A percentile compares a stretch with the other conserved stretches of the same genome.
Conservation (phyloP, 768 basidiomycete genomes). For the Podaxis carcinomalis region DNA sequence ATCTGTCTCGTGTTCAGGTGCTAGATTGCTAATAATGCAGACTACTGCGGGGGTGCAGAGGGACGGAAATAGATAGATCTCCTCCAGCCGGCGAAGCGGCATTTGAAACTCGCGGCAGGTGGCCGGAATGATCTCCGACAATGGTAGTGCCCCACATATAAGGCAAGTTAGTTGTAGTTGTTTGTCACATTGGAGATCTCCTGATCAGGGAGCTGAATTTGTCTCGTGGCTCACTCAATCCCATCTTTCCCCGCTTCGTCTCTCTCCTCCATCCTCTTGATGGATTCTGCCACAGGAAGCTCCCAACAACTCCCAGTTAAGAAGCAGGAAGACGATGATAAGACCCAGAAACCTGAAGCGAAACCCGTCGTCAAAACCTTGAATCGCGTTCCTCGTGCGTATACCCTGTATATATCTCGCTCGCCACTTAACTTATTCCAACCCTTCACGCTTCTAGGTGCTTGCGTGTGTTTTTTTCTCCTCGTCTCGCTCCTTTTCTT, state of each 20-base stretch:
- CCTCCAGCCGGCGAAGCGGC: neutral
- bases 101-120: neutral
- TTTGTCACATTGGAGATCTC: slow-evolving; percentile 16
- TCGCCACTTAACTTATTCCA: slow-evolving; percentile 15
- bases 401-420: slow-evolving; percentile 16
- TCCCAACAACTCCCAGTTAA: slow-evolving; percentile 35
- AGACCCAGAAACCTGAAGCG: slow-evolving; percentile 56
- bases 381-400: slow-evolving; percentile 84
- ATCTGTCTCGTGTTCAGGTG: neutral
- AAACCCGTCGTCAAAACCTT: slow-evolving; percentile 76
- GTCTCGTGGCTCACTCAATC: slow-evolving; percentile 15
- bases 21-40: neutral
- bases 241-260: slow-evolving; percentile 11
- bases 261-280: slow-evolving; percentile 16
- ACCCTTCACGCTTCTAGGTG: slow-evolving; percentile 44
- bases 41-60: neutral
- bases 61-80: slow-evolving; percentile 6
- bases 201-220: slow-evolving; percentile 16
- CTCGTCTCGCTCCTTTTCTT: slow-evolving; percentile 5
- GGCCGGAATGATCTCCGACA: neutral
- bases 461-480: slow-evolving; percentile 55
- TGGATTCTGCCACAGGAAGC: slow-evolving; percentile 32
- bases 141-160: slow-evolving; percentile 9
- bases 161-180: slow-evolving; percentile 10
- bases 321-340: slow-evolving; percentile 61